Base-by-base conservation (phyloP, 23 red algal genomes). In the Agarophyton chilense region DNA sequence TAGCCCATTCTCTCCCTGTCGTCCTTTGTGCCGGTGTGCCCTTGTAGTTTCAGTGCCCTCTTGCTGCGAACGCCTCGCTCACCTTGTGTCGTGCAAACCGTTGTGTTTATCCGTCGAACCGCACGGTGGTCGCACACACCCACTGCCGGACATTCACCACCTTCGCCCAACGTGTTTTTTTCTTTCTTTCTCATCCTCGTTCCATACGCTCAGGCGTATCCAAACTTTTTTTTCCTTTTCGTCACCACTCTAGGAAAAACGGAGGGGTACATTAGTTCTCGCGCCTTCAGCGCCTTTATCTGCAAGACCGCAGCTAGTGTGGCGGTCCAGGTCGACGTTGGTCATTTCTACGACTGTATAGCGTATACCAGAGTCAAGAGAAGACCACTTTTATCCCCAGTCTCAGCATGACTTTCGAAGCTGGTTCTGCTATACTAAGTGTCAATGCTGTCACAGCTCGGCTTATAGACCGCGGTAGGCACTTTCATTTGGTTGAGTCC, bases 301-400 rank as follows among this genome's bases (percentile, higher is more conserved):
- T 86, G 82, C 64, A 86, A 70, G 62, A 70, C 82, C 64, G 82
- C 82, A 52, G 64, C 82, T 45, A 86, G 62, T 57, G 49, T 86
- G 46, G 82, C 64, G 60, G 82, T 72, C 64, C 82, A 86, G 36
- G 46, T 86, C 60, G 62, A 86, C 82, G 82, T 86, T 24, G 82
- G 82, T 32, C 82, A 71, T 56, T 86, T 86, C 82, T 86, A 86
- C 82, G 82, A 86, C 64, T 86, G 82, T 31, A 86, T 86, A 39
- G 82, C 82, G 7, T 86, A 72, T 44, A 86, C 82, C 24, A 86
- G 82, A 52, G 82, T 86, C 82, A 86, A 86, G 82, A 71, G 60
- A 70, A 86, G 82, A 86, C 82, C 82, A 52, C 2, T 19, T 14
- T 44, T n/a, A 18, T 67, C 35, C 57, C 22, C 64, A 63, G 17